Evolutionary conservation across 495 filamentous ascomycete species (phyloP).

Genomic region (Neurospora tetrasperma): DNA sequence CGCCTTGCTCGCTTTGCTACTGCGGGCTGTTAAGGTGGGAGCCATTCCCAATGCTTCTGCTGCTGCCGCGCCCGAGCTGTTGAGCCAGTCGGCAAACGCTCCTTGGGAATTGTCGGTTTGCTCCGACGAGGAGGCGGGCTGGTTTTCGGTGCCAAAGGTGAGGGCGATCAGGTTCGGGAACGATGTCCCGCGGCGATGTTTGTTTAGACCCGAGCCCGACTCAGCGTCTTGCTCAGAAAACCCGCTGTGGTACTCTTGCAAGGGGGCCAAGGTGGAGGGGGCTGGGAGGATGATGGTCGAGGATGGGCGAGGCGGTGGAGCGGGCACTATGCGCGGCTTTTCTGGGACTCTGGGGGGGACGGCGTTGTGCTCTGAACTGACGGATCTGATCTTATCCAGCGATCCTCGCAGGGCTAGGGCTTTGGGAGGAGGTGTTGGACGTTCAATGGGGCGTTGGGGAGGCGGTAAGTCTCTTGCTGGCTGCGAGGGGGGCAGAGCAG

Average conservation of each 20-base stretch:
- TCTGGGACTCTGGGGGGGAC: constrained; percentile 15
- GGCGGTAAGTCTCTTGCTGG: constrained; percentile 1
- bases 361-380: not conserved
- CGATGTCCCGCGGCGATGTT: constrained; percentile 35
- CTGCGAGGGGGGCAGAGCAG: not conserved
- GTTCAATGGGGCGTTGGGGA: not conserved
- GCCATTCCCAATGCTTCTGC: constrained; percentile 1
- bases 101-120: constrained; percentile 19
- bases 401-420: constrained; percentile 14
- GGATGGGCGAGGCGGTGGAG: constrained; percentile 8
- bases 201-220: constrained; percentile 8
- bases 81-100: constrained; percentile 27
- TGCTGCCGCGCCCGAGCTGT: constrained; percentile 13
- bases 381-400: constrained; percentile 8
- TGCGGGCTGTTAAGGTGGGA: not conserved
- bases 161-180: constrained; percentile 28
- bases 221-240: constrained; percentile 21
- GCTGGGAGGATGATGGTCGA: constrained; percentile 10
- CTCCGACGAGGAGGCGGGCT: constrained; percentile 23
- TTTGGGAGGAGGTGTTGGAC: constrained; percentile 3
- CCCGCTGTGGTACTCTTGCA: constrained; percentile 28
- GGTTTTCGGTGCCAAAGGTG: constrained; percentile 20
- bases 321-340: constrained; percentile 12
- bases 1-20: not conserved
- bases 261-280: constrained; percentile 12